phyloP scores from a whole-genome alignment of 2,329 filamentous ascomycete species.

The Monilinia fructigena region DNA sequence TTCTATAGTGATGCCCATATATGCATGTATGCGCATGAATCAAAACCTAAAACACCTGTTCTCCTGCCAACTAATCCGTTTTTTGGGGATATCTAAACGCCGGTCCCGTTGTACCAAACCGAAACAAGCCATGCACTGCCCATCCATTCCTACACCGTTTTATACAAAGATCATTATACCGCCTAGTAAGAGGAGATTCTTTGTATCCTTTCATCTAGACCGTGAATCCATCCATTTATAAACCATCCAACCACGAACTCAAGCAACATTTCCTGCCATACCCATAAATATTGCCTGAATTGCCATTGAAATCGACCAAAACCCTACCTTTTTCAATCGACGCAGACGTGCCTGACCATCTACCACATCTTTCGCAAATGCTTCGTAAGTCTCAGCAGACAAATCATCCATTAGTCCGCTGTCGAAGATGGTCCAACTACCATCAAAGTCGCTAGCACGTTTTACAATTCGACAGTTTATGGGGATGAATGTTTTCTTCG shows the following conservation, averaged over 20 bases:
- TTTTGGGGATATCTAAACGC: conserved; percentile 20
- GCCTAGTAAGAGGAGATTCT: conserved; percentile 1
- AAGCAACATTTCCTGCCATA: conserved; percentile 78
- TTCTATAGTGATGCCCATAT: not conserved
- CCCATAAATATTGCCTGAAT: conserved; percentile 94
- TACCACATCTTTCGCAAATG: conserved; percentile 87
- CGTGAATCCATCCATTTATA: not conserved
- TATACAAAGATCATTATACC: conserved; percentile 1
- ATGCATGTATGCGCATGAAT: not conserved
- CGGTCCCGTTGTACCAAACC: conserved; percentile 7
- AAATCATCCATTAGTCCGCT: conserved; percentile 92
- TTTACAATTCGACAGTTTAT: conserved; percentile 95
- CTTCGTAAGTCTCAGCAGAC: conserved; percentile 89
- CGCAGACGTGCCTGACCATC: conserved; percentile 83
- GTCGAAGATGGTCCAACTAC: conserved; percentile 92
- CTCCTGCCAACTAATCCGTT: conserved; percentile 8
- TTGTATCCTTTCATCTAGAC: not conserved
- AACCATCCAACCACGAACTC: conserved; percentile 14
- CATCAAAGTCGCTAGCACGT: conserved; percentile 83
- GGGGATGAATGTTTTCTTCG: conserved; percentile 90
- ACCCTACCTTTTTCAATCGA: conserved; percentile 89
- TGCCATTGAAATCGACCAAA: conserved; percentile 91
- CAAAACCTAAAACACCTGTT: conserved; percentile 8
- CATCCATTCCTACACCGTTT: conserved; percentile 7
- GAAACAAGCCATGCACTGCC: conserved; percentile 6